phyloP scores from a whole-genome alignment of 2,329 filamentous ascomycete species.

The Acarospora socialis region DNA sequence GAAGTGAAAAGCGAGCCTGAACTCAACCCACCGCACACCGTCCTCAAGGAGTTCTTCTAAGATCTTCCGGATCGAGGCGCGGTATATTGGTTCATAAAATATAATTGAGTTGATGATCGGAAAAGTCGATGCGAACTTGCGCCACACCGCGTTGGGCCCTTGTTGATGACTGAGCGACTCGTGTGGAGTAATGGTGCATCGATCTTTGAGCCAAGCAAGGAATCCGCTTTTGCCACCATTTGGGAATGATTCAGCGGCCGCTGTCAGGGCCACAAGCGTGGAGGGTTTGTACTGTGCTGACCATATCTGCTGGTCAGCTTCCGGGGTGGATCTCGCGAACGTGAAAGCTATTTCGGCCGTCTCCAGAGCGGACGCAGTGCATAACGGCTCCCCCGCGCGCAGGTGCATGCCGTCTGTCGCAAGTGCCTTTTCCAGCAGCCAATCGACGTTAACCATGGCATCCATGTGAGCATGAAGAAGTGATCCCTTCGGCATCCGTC shows the following conservation, averaged over 20 bases:
- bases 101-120: constrained; percentile 58
- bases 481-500: constrained; percentile 76
- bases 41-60: constrained; percentile 61
- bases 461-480: constrained; percentile 79
- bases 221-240: constrained; percentile 58
- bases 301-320: constrained; percentile 47
- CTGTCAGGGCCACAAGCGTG: constrained; percentile 42
- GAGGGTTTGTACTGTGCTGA: constrained; percentile 43
- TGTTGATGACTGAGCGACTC: constrained; percentile 71
- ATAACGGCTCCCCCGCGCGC: constrained; percentile 42
- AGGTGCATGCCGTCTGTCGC: constrained; percentile 40
- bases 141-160: constrained; percentile 72
- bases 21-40: constrained; percentile 71
- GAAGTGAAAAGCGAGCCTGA: constrained; percentile 60
- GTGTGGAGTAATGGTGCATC: constrained; percentile 55
- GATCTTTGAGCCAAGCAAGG: constrained; percentile 58
- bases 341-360: constrained; percentile 47
- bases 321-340: constrained; percentile 36
- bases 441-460: constrained; percentile 81
- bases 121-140: constrained; percentile 66
- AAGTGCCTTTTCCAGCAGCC: constrained; percentile 58
- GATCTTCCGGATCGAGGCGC: constrained; percentile 57
- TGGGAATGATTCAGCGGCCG: constrained; percentile 61
- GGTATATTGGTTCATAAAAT: constrained; percentile 82
- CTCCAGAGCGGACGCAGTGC: constrained; percentile 37